Conservation (phyloP, 768 basidiomycete genomes). For the Phylloporus rhodoxanthus region DNA sequence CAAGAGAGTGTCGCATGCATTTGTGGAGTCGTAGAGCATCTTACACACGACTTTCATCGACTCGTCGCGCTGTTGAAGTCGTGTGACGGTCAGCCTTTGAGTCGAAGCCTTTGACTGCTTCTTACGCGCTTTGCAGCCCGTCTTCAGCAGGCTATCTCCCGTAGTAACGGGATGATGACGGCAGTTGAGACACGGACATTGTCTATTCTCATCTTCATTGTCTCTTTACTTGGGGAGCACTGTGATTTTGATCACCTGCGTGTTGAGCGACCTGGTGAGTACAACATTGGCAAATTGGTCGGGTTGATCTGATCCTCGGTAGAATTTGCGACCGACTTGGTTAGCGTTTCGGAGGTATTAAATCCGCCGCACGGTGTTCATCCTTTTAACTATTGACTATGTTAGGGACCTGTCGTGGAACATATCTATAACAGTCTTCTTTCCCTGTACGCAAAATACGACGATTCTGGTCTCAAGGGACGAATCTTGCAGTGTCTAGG, state of each 20-base stretch:
- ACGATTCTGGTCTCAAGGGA: conserved; percentile 52
- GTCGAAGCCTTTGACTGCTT: background rate
- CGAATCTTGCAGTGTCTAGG: conserved; percentile 83
- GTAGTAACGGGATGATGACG: conserved; percentile 36
- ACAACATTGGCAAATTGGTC: too few species aligned
- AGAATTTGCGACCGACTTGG: conserved; percentile 55
- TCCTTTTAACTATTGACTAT: conserved; percentile 1
- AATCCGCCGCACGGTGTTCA: background rate
- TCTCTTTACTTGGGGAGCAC: conserved; percentile 80
- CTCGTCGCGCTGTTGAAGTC: conserved; percentile 79
- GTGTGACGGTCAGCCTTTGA: conserved; percentile 56
- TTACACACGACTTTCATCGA: conserved; percentile 81
- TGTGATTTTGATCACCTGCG: conserved; percentile 82
- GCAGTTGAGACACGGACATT: conserved; percentile 49
- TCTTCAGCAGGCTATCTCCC: conserved; percentile 51
- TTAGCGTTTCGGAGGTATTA: conserved; percentile 50
- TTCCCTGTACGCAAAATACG: conserved; percentile 63
- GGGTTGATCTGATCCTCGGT: conserved; percentile 1
- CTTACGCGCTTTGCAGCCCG: conserved; percentile 42
- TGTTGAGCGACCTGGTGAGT: conserved; percentile 52
- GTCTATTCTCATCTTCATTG: conserved; percentile 75
- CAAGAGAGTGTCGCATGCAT: conserved; percentile 93
- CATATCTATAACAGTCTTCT: conserved; percentile 74
- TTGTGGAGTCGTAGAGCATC: conserved; percentile 74
- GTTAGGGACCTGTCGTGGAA: conserved; percentile 68